Evolutionary conservation across 306 rosid species (phyloP).

Genomic region (Castanospermum australe): DNA sequence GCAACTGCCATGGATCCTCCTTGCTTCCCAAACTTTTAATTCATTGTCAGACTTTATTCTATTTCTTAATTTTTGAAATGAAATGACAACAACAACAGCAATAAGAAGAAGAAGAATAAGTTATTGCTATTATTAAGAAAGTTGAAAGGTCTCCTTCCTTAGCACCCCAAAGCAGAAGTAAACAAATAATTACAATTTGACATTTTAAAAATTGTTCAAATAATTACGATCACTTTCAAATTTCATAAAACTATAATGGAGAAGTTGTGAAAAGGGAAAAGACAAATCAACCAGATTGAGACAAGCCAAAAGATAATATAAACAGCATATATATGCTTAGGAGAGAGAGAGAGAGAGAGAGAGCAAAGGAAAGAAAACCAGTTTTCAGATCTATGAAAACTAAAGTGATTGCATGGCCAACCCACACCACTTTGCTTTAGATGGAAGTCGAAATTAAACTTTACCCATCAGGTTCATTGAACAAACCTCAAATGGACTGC

Average conservation of each 20-base stretch:
- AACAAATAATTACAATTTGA: neutral
- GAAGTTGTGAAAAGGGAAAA: slow-evolving; percentile 3
- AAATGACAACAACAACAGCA: too few relatives aligned
- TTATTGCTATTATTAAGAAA: slow-evolving; percentile 20
- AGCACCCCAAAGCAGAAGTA: neutral
- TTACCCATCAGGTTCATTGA: slow-evolving; percentile 12
- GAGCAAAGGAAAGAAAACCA: neutral
- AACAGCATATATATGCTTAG: neutral
- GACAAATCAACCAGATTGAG: slow-evolving; percentile 21
- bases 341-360: neutral
- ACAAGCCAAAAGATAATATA: neutral
- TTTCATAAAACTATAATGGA: slow-evolving; percentile 3
- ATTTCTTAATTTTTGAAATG: too few relatives aligned
- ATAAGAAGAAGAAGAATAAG: too few relatives aligned
- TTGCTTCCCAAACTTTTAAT: too few relatives aligned
- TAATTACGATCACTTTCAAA: neutral
- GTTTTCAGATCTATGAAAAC: neutral
- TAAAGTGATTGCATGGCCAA: slow-evolving; percentile 1
- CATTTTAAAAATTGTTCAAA: slow-evolving; percentile 25
- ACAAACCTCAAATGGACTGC: slow-evolving; percentile 96
- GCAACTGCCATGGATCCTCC: neutral
- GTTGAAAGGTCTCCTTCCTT: neutral
- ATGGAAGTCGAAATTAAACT: slow-evolving; percentile 26
- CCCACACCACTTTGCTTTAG: slow-evolving; percentile 13
- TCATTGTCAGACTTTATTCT: too few relatives aligned